phyloP scores from a whole-genome alignment of 768 basidiomycete species.

The Hygrophorus pudorinus region DNA sequence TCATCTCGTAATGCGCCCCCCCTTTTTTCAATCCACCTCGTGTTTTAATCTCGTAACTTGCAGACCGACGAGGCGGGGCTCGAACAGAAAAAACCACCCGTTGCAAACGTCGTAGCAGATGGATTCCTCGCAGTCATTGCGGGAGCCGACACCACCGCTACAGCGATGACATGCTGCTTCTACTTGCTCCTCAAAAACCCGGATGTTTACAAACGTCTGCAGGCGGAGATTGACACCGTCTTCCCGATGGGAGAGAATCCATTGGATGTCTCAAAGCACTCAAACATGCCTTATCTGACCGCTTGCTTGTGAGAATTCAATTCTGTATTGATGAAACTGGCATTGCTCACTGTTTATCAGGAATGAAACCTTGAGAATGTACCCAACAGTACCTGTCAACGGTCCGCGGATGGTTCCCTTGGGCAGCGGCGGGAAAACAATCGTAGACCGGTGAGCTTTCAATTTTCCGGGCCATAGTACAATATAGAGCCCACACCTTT shows the following conservation, averaged over 20 bases:
- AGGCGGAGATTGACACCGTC: slow-evolving; percentile 29
- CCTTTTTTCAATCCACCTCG: neutral
- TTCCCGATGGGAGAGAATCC: slow-evolving; percentile 16
- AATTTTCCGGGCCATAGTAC: too few relatives aligned
- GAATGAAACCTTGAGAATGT: slow-evolving; percentile 37
- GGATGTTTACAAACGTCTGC: slow-evolving; percentile 23
- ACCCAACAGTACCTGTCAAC: slow-evolving; percentile 33
- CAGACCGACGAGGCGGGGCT: slow-evolving; percentile 17
- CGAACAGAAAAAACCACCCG: slow-evolving; percentile 14
- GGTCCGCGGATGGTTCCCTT: slow-evolving; percentile 23
- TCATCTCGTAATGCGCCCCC: slow-evolving; percentile 25
- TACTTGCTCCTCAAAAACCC: slow-evolving; percentile 32
- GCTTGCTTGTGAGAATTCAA: too few relatives aligned
- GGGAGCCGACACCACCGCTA: too few relatives aligned
- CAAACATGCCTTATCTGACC: slow-evolving; percentile 16
- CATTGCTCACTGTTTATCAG: slow-evolving; percentile 15
- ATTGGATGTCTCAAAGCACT: slow-evolving; percentile 15
- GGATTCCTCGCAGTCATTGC: slow-evolving; percentile 27
- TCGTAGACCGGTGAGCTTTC: slow-evolving; percentile 28
- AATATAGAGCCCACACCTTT: too few relatives aligned
- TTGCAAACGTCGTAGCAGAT: slow-evolving; percentile 20
- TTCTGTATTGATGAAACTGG: neutral
- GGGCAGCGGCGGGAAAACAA: slow-evolving; percentile 20
- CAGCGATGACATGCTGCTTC: slow-evolving; percentile 27
- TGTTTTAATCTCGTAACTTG: neutral